phyloP scores from a whole-genome alignment of 306 rosid genomes.

The Oxytropis ochrocephala region DNA sequence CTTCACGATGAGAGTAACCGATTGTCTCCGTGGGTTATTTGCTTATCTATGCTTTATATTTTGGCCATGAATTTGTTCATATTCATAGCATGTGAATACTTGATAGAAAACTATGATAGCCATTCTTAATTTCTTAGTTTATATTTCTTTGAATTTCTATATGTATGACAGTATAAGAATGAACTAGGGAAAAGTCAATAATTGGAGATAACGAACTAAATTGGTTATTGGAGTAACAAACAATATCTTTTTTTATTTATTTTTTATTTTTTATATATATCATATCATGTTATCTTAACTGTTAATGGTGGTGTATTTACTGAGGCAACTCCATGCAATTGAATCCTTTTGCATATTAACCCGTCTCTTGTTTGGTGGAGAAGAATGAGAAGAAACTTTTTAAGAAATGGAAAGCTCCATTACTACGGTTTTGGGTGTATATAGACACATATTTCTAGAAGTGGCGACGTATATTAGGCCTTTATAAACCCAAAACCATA shows the following conservation, averaged over 20 bases:
- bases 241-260: not conserved
- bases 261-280: no score
- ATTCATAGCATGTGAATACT: not conserved
- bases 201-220: not conserved
- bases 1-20: constrained; percentile 82
- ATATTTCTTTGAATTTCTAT: not conserved
- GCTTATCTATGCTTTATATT: not conserved
- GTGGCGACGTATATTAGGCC: no score
- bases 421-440: no score
- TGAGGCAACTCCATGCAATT: not conserved
- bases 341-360: not conserved
- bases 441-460: no score
- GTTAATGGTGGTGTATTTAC: not conserved
- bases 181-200: not conserved
- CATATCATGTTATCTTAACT: not conserved
- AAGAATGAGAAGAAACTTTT: not conserved
- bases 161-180: constrained; percentile 7
- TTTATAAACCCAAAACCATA: no score
- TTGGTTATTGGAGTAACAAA: not conserved
- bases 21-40: not conserved
- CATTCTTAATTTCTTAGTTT: not conserved
- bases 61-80: not conserved
- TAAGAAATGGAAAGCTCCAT: no score
- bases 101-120: not conserved
- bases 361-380: not conserved